Conservation (phyloP, 1,284 basidiomycete species). For the Irpex sp. region DNA sequence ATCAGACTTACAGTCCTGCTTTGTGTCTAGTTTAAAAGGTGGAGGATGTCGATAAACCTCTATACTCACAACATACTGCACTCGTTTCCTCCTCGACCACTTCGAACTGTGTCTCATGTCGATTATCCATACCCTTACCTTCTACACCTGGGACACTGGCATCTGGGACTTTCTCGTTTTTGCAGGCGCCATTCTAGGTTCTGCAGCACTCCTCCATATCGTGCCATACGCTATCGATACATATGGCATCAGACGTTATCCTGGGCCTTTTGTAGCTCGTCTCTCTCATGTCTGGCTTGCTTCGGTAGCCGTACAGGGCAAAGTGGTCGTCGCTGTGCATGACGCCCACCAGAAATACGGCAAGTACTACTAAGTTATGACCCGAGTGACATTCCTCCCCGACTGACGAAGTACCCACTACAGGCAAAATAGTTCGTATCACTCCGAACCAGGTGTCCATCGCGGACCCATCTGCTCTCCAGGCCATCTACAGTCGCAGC, state of each 20-base stretch:
- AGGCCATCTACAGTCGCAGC: conserved; percentile 36
- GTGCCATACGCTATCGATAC: conserved; percentile 19
- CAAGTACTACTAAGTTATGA: conserved; percentile 16
- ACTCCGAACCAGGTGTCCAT: conserved; percentile 49
- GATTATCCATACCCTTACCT: too few species aligned
- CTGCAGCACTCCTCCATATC: not conserved
- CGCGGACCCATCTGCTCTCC: conserved; percentile 41
- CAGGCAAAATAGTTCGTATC: conserved; percentile 43
- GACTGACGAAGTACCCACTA: not conserved
- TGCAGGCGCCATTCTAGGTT: not conserved
- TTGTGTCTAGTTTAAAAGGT: too few species aligned
- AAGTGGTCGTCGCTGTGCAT: conserved; percentile 39
- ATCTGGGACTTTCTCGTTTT: not conserved
- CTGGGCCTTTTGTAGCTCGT: conserved; percentile 43
- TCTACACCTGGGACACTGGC: not conserved
- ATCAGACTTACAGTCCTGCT: too few species aligned
- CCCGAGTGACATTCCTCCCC: not conserved
- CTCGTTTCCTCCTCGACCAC: too few species aligned
- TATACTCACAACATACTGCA: too few species aligned
- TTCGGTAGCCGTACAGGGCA: conserved; percentile 34
- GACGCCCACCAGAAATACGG: conserved; percentile 44
- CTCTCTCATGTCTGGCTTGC: conserved; percentile 45
- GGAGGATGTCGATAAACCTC: too few species aligned
- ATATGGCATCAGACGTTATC: conserved; percentile 28
- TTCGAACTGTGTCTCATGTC: too few species aligned